These are phyloP conservation scores for Magnusiomyces paraingens DNA, from an alignment of 1,139 yeast species.

Conservation along the genomic window DNA sequence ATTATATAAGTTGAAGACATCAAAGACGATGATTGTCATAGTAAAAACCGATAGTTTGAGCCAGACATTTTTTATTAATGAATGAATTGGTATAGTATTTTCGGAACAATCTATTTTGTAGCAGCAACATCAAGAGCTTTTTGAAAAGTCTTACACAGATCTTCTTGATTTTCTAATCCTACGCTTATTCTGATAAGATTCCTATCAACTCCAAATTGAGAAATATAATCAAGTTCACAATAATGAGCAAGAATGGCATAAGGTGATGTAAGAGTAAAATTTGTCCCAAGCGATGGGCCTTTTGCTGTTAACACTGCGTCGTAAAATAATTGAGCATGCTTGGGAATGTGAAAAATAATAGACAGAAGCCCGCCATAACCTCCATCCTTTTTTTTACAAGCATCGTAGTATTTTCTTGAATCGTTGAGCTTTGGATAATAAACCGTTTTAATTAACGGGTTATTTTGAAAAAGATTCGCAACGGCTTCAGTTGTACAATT, in stretches of 20 bases:
- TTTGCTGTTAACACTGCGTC: conserved; percentile 70
- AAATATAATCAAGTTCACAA: conserved; percentile 74
- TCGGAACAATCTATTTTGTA: conserved; percentile 21
- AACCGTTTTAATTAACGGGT: conserved; percentile 47
- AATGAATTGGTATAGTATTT: conserved; percentile 28
- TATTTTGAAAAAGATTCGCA: conserved; percentile 34
- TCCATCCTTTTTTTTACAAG: conserved; percentile 52
- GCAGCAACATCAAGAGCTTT: conserved; percentile 24
- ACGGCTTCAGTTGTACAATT: conserved; percentile 62
- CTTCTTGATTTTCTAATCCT: conserved; percentile 49
- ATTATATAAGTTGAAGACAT: too few relatives aligned
- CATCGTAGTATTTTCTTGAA: conserved; percentile 62
- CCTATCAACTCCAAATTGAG: conserved; percentile 77
- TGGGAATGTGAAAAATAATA: conserved; percentile 59
- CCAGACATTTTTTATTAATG: conserved; percentile 19
- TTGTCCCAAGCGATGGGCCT: conserved; percentile 94
- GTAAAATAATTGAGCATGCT: conserved; percentile 66
- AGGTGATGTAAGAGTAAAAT: conserved; percentile 87
- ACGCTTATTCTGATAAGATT: conserved; percentile 77
- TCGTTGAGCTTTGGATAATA: conserved; percentile 62
- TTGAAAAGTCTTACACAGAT: conserved; percentile 37
- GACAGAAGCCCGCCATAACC: conserved; percentile 94
- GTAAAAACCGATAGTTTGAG: not conserved
- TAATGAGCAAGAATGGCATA: conserved; percentile 88
- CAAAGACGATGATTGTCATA: too few relatives aligned